Conservation (phyloP, 2,329 filamentous ascomycete genomes). For the Aureobasidium pullulans region DNA sequence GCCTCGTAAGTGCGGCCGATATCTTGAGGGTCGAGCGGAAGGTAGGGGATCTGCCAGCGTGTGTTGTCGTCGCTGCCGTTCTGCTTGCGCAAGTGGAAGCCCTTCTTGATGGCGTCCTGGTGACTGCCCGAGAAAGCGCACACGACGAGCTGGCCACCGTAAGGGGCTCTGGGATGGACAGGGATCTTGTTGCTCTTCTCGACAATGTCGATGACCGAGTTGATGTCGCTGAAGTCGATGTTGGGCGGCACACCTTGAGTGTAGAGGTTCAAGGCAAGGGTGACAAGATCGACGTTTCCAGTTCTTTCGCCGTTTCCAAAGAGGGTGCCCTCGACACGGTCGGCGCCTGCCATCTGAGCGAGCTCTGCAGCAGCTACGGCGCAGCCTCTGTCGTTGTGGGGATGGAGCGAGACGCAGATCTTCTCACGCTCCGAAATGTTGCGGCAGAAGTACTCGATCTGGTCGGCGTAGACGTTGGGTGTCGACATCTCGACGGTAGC, state of each 20-base stretch:
- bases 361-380: slow-evolving; percentile 84
- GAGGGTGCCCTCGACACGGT: slow-evolving; percentile 87
- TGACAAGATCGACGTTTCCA: slow-evolving; percentile 92
- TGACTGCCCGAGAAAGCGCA: slow-evolving; percentile 88
- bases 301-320: slow-evolving; percentile 95
- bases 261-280: slow-evolving; percentile 86
- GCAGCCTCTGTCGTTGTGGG: slow-evolving; percentile 90
- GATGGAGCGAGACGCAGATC: slow-evolving; percentile 81
- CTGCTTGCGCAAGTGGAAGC: slow-evolving; percentile 62
- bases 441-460: slow-evolving; percentile 91
- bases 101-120: slow-evolving; percentile 94
- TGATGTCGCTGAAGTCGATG: slow-evolving; percentile 87
- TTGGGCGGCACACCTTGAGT: slow-evolving; percentile 81
- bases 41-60: slow-evolving; percentile 80
- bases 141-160: slow-evolving; percentile 84
- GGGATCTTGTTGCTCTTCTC: slow-evolving; percentile 94
- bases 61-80: slow-evolving; percentile 54
- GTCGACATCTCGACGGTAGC: slow-evolving; percentile 94
- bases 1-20: slow-evolving; percentile 97
- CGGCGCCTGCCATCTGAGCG: slow-evolving; percentile 92
- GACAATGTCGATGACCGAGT: slow-evolving; percentile 76
- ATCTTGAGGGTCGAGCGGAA: slow-evolving; percentile 85
- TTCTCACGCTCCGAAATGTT: slow-evolving; percentile 80
- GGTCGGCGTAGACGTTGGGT: slow-evolving; percentile 91
- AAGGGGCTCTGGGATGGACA: slow-evolving; percentile 80